Conservation (phyloP, 1,284 basidiomycete species). For the Ceratobasidium sp. region DNA sequence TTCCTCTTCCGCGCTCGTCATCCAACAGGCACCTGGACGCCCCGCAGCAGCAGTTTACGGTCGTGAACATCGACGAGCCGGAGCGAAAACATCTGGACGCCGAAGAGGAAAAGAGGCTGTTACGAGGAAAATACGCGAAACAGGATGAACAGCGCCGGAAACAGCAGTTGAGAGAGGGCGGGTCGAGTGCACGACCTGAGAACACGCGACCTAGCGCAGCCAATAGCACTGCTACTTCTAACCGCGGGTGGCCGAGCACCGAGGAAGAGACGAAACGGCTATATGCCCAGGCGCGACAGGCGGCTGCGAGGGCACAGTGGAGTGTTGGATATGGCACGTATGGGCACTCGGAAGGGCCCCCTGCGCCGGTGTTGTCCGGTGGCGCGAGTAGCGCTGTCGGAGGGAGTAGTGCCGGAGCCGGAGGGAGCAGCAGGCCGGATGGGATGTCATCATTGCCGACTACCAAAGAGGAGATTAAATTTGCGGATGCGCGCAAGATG, state of each 20-base stretch:
- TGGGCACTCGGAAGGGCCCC: conserved; percentile 16
- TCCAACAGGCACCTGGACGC: conserved; percentile 62
- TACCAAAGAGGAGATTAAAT: conserved; percentile 49
- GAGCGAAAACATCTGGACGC: conserved; percentile 39
- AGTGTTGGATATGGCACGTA: conserved; percentile 49
- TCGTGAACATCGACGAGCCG: conserved; percentile 49
- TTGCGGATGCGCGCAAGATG: conserved; percentile 31
- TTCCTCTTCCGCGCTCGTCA: conserved; percentile 19
- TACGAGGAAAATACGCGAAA: conserved; percentile 27
- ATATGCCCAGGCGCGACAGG: conserved; percentile 72
- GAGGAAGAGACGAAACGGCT: conserved; percentile 75
- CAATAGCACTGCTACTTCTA: not conserved
- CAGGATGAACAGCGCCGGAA: conserved; percentile 11
- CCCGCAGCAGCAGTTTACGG: conserved; percentile 47
- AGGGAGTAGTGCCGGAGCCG: too few species aligned
- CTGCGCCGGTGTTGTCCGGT: not conserved
- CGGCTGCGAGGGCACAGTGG: conserved; percentile 64
- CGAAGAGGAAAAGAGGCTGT: conserved; percentile 19
- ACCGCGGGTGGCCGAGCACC: conserved; percentile 68
- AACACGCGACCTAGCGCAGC: not conserved
- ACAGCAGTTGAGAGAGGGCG: not conserved
- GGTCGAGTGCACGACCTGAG: conserved; percentile 18
- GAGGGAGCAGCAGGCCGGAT: conserved; percentile 19
- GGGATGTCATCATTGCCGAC: conserved; percentile 26
- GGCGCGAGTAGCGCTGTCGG: conserved; percentile 4